Evolutionary conservation across 2,329 filamentous ascomycete genomes (phyloP), one percentile per base, ranked within the genome.

Genomic region (Botryotinia narcissicola): DNA sequence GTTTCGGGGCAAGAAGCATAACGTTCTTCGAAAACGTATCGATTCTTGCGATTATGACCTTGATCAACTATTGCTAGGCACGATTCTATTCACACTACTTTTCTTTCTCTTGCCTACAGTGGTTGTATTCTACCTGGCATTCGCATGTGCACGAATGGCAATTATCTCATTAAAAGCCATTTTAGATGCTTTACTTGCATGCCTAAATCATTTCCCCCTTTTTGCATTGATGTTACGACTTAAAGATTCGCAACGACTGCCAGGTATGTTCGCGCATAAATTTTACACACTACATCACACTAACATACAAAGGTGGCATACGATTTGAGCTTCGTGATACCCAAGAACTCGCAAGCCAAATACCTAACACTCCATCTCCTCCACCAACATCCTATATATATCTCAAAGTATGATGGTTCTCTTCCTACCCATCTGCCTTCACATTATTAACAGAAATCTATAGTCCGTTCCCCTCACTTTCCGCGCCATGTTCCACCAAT

Each of bases 21-120:
- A 99, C 78, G 92, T 99, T 25, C 88, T 99, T 35, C 92, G 97
- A 75, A 97, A 98, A 80, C 94, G 96, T 83, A 98, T 99, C 79
- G 96, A 99, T 82, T 97, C 95, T 64, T 99, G 96, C 86, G 96
- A 98, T 84, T 99, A 99, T 83, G 96, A 98, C 81, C 88, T 99
- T 37, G 96, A 99, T 81, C 97, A 99, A 83, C 89, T 99, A 6
- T 90, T 99, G 10, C 91, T 99, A 12, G 96, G 96, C 75, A 99
- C 96, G 0, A 98, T 99, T 74, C 86, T 99, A 32, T 99, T 99
- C 81, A 98, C 96, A 0, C 86, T 99, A 12, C 88, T 99, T 1
- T 97, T 97, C 84, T 99, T 98, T 82, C 87, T 99, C 25, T 86
- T 99, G 5, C 96, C 96, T 0, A 99, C 96, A 0, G 94, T 99